These are phyloP conservation scores for Periconia sp. DNA, from an alignment of 2,329 filamentous ascomycete genomes.

Conservation along the genomic window DNA sequence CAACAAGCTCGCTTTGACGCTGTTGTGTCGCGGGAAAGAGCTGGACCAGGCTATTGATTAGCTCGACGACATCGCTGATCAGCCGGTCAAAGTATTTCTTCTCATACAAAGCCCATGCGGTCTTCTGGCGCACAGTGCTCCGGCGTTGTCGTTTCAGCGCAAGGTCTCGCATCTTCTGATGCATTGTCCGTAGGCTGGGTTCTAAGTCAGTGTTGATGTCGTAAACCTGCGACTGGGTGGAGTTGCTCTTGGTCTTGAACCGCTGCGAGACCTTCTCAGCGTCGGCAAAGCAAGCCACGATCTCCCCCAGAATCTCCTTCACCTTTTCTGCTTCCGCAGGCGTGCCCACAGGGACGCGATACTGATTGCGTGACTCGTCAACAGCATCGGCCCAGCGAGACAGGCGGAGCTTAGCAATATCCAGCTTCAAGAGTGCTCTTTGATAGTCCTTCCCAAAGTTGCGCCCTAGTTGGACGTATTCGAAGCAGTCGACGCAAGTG, in stretches of 20 bases:
- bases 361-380: not conserved
- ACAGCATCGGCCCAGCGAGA: constrained; percentile 1
- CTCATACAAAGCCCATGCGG: constrained; percentile 4
- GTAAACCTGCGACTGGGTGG: not conserved
- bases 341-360: not conserved
- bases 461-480: constrained; percentile 1
- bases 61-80: constrained; percentile 2
- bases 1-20: constrained; percentile 6
- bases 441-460: not conserved
- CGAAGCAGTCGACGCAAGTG: constrained; percentile 1
- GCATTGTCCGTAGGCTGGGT: constrained; percentile 2
- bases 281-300: not conserved
- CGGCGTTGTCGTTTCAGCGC: not conserved
- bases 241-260: constrained; percentile 1
- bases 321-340: not conserved
- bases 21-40: constrained; percentile 4
- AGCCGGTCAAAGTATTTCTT: constrained; percentile 6
- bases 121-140: constrained; percentile 4
- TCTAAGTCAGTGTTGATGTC: not conserved
- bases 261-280: not conserved
- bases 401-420: not conserved
- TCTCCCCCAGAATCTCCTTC: not conserved
- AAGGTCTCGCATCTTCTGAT: constrained; percentile 2
- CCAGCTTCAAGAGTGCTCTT: not conserved
- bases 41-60: constrained; percentile 3